phyloP scores from a whole-genome alignment of 768 basidiomycete species.

The Termitomyces sp. region DNA sequence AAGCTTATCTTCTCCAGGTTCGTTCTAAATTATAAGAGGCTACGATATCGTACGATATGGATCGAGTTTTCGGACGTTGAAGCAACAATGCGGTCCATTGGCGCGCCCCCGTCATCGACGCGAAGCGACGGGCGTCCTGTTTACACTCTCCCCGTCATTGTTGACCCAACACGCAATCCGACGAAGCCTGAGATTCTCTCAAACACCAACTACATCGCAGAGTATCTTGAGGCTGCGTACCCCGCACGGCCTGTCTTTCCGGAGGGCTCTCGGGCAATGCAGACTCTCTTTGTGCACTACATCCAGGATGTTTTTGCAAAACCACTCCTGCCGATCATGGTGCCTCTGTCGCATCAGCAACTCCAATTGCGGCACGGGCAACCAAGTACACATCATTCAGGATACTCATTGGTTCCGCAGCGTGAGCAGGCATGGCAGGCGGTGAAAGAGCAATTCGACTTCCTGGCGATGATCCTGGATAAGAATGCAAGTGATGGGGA shows the following conservation, averaged over 20 bases:
- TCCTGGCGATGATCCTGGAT: slow-evolving; percentile 58
- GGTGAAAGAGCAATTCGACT: slow-evolving; percentile 62
- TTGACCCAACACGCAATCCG: slow-evolving; percentile 47
- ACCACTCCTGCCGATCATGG: slow-evolving; percentile 64
- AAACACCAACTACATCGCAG: slow-evolving; percentile 57
- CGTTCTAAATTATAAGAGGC: slow-evolving; percentile 71
- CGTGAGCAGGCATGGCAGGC: slow-evolving; percentile 61
- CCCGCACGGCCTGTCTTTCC: slow-evolving; percentile 70
- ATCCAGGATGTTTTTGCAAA: slow-evolving; percentile 60
- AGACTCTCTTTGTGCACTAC: slow-evolving; percentile 65
- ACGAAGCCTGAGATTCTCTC: slow-evolving; percentile 47
- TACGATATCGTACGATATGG: slow-evolving; percentile 66
- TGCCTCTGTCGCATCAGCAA: slow-evolving; percentile 60
- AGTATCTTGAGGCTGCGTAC: slow-evolving; percentile 65
- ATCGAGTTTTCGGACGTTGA: slow-evolving; percentile 70
- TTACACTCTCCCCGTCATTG: slow-evolving; percentile 66
- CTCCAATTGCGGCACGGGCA: slow-evolving; percentile 50
- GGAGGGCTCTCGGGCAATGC: slow-evolving; percentile 62
- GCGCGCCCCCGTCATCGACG: slow-evolving; percentile 49
- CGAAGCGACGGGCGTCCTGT: slow-evolving; percentile 54
- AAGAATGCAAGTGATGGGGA: slow-evolving; percentile 62
- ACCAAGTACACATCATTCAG: slow-evolving; percentile 25
- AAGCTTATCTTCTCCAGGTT: slow-evolving; percentile 33
- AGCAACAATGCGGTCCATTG: slow-evolving; percentile 46
- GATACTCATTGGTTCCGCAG: slow-evolving; percentile 31